Conservation (phyloP, 106 monocot genomes). For the Acorus gramineus region DNA sequence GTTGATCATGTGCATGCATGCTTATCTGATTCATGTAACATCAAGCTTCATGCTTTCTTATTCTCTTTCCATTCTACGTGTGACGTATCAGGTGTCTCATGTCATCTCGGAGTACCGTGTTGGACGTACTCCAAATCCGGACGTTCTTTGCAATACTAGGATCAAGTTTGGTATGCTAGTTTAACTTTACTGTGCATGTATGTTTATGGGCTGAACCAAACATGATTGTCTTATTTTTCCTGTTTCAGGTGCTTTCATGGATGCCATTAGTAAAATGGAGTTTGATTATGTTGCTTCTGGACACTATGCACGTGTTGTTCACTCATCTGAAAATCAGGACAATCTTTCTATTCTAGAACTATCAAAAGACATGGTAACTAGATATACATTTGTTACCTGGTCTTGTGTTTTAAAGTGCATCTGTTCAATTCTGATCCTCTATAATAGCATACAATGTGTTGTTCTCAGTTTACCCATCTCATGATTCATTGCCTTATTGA, state of each 20-base stretch:
- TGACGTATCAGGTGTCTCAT: conserved; percentile 59
- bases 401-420: too few relatives aligned
- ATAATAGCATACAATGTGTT: too few relatives aligned
- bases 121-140: conserved; percentile 97
- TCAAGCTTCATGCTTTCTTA: too few relatives aligned
- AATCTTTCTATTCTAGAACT: conserved; percentile 58
- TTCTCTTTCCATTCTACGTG: too few relatives aligned
- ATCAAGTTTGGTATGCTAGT: conserved; percentile 82
- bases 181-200: background rate
- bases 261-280: conserved; percentile 70
- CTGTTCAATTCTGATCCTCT: too few relatives aligned
- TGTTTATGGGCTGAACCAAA: background rate
- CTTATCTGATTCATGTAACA: too few relatives aligned
- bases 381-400: background rate
- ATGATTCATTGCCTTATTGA: too few relatives aligned
- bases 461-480: too few relatives aligned
- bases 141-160: conserved; percentile 97
- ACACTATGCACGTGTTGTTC: conserved; percentile 82
- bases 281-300: conserved; percentile 96
- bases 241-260: conserved; percentile 71
- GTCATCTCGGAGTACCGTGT: conserved; percentile 82
- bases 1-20: too few relatives aligned
- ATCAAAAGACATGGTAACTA: conserved; percentile 73
- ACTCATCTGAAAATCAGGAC: conserved; percentile 24
- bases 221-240: background rate